Percentiles rank a stretch among this genome's conserved stretches.
phyloP scores from a whole-genome alignment of 768 basidiomycete species.

The Amanita rimosa region DNA sequence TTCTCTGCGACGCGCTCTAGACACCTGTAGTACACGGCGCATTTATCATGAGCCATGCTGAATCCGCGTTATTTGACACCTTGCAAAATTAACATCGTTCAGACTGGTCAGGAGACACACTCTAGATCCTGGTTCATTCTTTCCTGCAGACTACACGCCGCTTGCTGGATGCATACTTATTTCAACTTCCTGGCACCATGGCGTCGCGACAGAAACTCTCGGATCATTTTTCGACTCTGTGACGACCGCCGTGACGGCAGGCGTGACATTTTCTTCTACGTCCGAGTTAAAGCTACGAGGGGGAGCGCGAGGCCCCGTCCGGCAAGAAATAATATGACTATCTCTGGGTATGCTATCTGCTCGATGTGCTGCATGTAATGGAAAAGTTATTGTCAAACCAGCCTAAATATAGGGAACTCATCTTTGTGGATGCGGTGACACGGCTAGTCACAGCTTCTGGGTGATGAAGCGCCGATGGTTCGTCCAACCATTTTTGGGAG shows the following conservation, averaged over 20 bases:
- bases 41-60: not conserved
- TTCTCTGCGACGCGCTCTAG: not conserved
- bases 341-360: not conserved
- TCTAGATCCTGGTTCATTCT: not conserved
- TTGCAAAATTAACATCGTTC: not conserved
- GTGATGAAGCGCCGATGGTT: not conserved
- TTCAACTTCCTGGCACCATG: not conserved
- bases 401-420: not conserved
- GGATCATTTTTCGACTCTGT: constrained; percentile 2
- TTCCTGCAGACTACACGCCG: not conserved
- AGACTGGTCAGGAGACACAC: not conserved
- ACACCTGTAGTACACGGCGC: not conserved
- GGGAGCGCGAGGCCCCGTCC: not conserved
- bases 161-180: no score
- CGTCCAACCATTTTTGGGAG: not conserved
- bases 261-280: constrained; percentile 2
- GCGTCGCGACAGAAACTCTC: not conserved
- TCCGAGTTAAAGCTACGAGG: constrained; percentile 6
- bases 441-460: not conserved
- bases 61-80: not conserved
- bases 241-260: not conserved
- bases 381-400: not conserved
- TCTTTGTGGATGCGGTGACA: not conserved
- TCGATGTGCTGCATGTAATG: not conserved
- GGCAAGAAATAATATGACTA: constrained; percentile 4